Base-by-base conservation (phyloP, 305 asterid species). In the Fraxinus sp. region DNA sequence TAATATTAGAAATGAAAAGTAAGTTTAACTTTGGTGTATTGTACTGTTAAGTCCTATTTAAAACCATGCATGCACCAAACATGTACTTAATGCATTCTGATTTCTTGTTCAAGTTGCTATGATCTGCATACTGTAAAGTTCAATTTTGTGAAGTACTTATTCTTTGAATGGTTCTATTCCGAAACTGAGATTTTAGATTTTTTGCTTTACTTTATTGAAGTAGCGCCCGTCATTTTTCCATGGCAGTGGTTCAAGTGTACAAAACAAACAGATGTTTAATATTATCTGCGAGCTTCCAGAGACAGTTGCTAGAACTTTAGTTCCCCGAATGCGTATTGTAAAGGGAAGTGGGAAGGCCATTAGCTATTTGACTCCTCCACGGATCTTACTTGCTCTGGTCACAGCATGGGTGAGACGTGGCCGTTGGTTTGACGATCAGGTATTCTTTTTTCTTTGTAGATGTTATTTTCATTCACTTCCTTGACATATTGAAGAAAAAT, bases 371-470 rank as follows among this genome's bases (percentile, higher is more conserved):
- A 95, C 99, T 80, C 99, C 99, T 37, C 99, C 99, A 13, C 85
- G 98, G 88, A 95, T 95, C 85, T 82, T 95, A 86, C 91, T 94
- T 59, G 99, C 98, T 79, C 91, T 95, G 35, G 96, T 95, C 86
- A 92, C 98, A 28, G 98, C 98, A 57, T 95, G 99, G 99, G 84
- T 95, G 64, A 91, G 99, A 85, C 95, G 93, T 52, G 96, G 90
- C 36, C 99, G 99, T 80, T 95, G 99, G 99, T 95, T 95, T 36
- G 98, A 95, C 85, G 93, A 95, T 85, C 88, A 95, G 97, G 99
- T 94, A 89, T 82, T 82, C 71, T 35, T 35, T 39, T 2, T 30
- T 46, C 75, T 49, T 41, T 36, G 30, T 55, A 30, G 66, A 20
- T 72, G 66, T 32, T 9, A 13, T 39, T 9, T 57, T 18, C 33